phyloP scores from a whole-genome alignment of 345 rosid species.

The Populus davidiana region DNA sequence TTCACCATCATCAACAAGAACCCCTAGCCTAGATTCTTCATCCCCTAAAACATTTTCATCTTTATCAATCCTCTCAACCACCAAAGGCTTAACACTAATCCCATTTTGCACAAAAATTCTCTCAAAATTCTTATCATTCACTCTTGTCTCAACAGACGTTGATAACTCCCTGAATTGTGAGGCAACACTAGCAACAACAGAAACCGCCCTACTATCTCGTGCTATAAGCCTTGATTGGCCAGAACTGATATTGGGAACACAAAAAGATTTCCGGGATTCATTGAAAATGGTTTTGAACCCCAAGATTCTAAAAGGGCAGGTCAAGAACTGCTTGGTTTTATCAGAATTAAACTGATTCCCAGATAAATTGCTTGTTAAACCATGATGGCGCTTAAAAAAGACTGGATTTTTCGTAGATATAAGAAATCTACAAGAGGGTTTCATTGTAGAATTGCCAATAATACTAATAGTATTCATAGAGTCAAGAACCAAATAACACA shows the following conservation, averaged over 20 bases:
- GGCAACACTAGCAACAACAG: conserved; percentile 29
- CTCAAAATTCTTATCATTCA: conserved; percentile 56
- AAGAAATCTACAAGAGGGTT: conserved; percentile 37
- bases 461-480: conserved; percentile 36
- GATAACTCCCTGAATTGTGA: conserved; percentile 42
- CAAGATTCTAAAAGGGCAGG: conserved; percentile 27
- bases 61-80: conserved; percentile 59
- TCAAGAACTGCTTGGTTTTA: conserved; percentile 19
- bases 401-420: conserved; percentile 21
- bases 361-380: conserved; percentile 4
- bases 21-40: conserved; percentile 31
- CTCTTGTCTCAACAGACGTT: conserved; percentile 65
- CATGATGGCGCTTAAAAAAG: conserved; percentile 14
- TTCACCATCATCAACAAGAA: conserved; percentile 20
- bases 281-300: conserved; percentile 17
- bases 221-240: neutral
- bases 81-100: conserved; percentile 51
- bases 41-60: conserved; percentile 47
- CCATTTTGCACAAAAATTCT: conserved; percentile 60
- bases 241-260: conserved; percentile 22
- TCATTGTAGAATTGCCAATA: conserved; percentile 39
- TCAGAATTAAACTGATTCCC: conserved; percentile 18
- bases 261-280: conserved; percentile 24
- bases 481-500: neutral
- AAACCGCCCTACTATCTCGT: conserved; percentile 10